Percentiles rank a stretch among this genome's conserved stretches.
Evolutionary conservation across 257 asterid species (phyloP).

Genomic region (Knoxia roxburghii): DNA sequence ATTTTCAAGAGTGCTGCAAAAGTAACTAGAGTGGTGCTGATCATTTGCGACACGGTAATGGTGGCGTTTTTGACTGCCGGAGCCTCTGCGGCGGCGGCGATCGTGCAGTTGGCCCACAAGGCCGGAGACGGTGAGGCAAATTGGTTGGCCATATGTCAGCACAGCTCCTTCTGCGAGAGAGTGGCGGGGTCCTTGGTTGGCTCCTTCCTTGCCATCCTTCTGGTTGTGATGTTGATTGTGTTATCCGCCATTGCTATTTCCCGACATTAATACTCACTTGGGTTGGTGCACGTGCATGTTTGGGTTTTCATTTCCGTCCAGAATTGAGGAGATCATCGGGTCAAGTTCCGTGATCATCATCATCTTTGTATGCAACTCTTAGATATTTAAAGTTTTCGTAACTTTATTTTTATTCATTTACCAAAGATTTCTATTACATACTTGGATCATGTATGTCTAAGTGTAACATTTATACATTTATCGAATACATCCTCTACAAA

Average conservation of each 20-base stretch:
- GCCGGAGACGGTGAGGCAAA: conserved; percentile 54
- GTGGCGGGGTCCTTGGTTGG: conserved; percentile 61
- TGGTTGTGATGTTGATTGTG: conserved; percentile 39
- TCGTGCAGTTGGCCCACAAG: conserved; percentile 71
- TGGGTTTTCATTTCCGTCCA: not conserved
- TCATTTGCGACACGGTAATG: conserved; percentile 61
- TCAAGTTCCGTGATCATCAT: too few relatives aligned
- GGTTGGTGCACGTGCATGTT: too few relatives aligned
- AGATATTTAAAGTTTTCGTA: not conserved
- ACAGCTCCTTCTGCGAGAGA: conserved; percentile 59
- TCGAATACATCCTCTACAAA: too few relatives aligned
- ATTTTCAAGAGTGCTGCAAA: conserved; percentile 40
- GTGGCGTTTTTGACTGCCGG: conserved; percentile 48
- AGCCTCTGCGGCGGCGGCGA: conserved; percentile 76
- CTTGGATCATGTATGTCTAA: too few relatives aligned
- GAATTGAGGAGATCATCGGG: not conserved
- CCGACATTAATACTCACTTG: conserved; percentile 26
- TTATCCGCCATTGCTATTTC: conserved; percentile 48
- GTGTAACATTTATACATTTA: too few relatives aligned
- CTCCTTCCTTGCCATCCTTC: conserved; percentile 44
- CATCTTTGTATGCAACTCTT: not conserved
- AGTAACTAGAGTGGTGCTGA: conserved; percentile 29
- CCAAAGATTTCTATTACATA: too few relatives aligned
- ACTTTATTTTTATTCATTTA: not conserved
- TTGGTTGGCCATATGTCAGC: conserved; percentile 73